Percentiles rank a stretch among this genome's conserved stretches.
phyloP scores from a whole-genome alignment of 1,139 yeast genomes.

The Candida frijolesensis region DNA sequence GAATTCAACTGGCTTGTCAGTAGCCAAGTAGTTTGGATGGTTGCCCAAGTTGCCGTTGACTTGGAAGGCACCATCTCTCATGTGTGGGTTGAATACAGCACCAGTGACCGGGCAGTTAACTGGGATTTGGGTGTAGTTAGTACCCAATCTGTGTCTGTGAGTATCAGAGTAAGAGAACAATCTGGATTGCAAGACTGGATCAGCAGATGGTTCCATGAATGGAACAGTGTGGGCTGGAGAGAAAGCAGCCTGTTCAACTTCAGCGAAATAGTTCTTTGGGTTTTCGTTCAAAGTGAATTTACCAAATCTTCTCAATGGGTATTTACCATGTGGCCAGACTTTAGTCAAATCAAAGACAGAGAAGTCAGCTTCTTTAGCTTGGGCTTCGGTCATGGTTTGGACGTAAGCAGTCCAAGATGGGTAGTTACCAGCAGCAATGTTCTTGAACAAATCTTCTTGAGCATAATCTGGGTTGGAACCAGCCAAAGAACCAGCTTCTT shows the following conservation, averaged over 20 bases:
- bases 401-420: conserved; percentile 69
- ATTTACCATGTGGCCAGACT: conserved; percentile 79
- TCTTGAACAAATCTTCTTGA: conserved; percentile 63
- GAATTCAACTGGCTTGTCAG: conserved; percentile 59
- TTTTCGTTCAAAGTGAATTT: conserved; percentile 68
- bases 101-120: conserved; percentile 66
- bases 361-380: conserved; percentile 60
- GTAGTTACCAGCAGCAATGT: conserved; percentile 58
- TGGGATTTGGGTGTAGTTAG: conserved; percentile 72
- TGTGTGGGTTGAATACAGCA: conserved; percentile 56
- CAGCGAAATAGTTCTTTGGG: conserved; percentile 79
- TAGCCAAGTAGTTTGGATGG: conserved; percentile 76
- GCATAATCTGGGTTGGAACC: conserved; percentile 69
- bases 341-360: conserved; percentile 74
- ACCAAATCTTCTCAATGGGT: conserved; percentile 76
- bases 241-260: conserved; percentile 81
- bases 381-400: conserved; percentile 69
- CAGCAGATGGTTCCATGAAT: conserved; percentile 82
- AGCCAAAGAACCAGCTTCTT: conserved; percentile 58
- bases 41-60: conserved; percentile 86
- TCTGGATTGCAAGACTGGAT: conserved; percentile 85
- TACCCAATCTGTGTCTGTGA: conserved; percentile 65
- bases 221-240: conserved; percentile 86
- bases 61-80: conserved; percentile 86
- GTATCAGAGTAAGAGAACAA: conserved; percentile 86